phyloP scores from a whole-genome alignment of 768 basidiomycete genomes.

The Suillus clintonianus region DNA sequence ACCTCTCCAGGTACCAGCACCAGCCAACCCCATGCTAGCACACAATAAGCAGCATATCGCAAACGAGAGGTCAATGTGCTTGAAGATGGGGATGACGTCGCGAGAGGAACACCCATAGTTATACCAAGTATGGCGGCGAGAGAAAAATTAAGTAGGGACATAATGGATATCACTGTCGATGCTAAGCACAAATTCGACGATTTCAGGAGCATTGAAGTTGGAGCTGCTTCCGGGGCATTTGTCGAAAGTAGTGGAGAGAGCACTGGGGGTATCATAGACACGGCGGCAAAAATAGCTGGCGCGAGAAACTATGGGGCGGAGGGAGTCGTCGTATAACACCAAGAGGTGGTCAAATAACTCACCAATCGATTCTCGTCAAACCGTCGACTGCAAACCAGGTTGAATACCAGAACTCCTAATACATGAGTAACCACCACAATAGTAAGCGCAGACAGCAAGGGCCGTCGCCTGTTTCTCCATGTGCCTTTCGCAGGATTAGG shows the following conservation, averaged over 20 bases:
- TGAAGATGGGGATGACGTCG: constrained; percentile 31
- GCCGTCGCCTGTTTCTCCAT: constrained; percentile 54
- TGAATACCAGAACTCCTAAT: constrained; percentile 55
- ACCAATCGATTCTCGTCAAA: constrained; percentile 48
- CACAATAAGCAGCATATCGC: constrained; percentile 40
- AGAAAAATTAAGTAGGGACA: constrained; percentile 90
- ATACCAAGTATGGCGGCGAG: constrained; percentile 75
- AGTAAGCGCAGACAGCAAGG: constrained; percentile 53
- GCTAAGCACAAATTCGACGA: constrained; percentile 79
- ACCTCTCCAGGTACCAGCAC: constrained; percentile 46
- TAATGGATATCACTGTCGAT: constrained; percentile 83
- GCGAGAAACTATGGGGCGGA: constrained; percentile 20
- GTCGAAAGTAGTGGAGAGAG: constrained; percentile 31
- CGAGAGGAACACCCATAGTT: constrained; percentile 66
- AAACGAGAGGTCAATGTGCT: constrained; percentile 27
- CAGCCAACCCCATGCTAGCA: constrained; percentile 64
- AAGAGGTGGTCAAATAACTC: constrained; percentile 10
- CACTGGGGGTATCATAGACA: constrained; percentile 35
- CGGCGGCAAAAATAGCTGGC: constrained; percentile 28
- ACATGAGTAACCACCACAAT: constrained; percentile 60
- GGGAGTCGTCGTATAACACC: not conserved
- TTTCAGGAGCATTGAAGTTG: constrained; percentile 56
- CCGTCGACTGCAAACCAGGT: constrained; percentile 43
- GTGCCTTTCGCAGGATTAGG: constrained; percentile 14
- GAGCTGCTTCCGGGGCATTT: constrained; percentile 32